Evolutionary conservation across 2,329 filamentous ascomycete genomes (phyloP).

Genomic region (Fusarium torulosum): DNA sequence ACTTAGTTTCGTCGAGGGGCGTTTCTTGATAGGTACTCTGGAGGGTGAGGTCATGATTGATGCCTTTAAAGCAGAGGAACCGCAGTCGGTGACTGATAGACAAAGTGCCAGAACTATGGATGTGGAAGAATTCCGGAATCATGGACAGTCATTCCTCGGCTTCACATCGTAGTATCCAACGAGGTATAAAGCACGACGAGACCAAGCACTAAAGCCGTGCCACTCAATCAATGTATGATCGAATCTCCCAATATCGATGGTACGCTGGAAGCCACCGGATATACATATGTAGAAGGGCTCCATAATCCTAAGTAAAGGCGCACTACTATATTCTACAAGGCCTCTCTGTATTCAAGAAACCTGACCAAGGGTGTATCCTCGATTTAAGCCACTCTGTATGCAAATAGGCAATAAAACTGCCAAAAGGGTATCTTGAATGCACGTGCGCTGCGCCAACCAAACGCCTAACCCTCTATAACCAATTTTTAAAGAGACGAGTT

Average conservation of each 20-base stretch:
- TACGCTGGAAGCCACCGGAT: not conserved
- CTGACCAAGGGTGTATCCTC: constrained; percentile 4
- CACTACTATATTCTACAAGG: constrained; percentile 19
- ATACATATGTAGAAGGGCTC: not conserved
- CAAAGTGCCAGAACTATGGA: not conserved
- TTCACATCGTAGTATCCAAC: not conserved
- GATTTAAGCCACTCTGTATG: constrained; percentile 12
- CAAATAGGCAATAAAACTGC: not conserved
- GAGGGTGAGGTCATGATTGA: too few relatives aligned
- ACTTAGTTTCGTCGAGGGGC: too few relatives aligned
- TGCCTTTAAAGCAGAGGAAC: too few relatives aligned
- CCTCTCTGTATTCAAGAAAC: not conserved
- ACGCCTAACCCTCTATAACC: constrained; percentile 2
- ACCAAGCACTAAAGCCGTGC: not conserved
- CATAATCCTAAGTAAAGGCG: not conserved
- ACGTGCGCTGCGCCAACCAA: constrained; percentile 13
- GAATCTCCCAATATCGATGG: not conserved
- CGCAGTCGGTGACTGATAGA: too few relatives aligned
- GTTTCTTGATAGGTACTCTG: too few relatives aligned
- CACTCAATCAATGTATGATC: not conserved
- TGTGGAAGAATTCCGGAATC: not conserved
- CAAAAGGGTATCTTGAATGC: constrained; percentile 26
- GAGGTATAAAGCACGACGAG: not conserved
- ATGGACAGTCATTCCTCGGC: not conserved
- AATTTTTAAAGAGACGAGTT: not conserved